Conservation (phyloP, 306 rosid species). For the cucumber (Cucumis sativus) region DNA sequence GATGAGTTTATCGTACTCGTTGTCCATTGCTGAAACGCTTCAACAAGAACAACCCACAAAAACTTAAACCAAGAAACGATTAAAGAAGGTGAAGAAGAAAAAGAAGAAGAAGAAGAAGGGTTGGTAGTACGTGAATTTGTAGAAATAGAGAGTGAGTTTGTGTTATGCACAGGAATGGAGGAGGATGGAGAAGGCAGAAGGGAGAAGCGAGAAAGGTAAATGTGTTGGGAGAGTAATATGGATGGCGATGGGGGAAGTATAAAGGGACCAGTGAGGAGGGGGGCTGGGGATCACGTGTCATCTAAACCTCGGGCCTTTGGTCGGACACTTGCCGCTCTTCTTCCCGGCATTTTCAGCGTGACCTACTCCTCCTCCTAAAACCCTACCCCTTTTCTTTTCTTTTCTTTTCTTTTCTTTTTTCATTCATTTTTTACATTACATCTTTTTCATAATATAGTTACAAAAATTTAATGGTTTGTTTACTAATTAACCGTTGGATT, state of each 20-base stretch:
- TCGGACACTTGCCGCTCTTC: slow-evolving; percentile 13
- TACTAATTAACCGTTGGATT: background rate
- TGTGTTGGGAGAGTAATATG: background rate
- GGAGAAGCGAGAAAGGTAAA: too few species aligned
- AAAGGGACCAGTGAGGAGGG: background rate
- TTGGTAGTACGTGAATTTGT: background rate
- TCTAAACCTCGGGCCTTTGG: slow-evolving; percentile 3
- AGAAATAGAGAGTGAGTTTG: background rate
- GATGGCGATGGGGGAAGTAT: background rate
- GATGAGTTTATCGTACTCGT: slow-evolving; percentile 45
- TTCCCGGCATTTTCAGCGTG: slow-evolving; percentile 17
- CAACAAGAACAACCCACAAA: background rate
- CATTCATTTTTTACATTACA: too few species aligned
- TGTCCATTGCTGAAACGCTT: slow-evolving; percentile 18
- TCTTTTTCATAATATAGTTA: too few species aligned
- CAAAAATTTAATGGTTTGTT: background rate
- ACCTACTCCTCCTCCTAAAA: background rate
- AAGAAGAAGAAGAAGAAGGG: background rate
- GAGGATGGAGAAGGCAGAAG: background rate
- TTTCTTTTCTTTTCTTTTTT: background rate
- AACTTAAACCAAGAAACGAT: background rate
- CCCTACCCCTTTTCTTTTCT: background rate
- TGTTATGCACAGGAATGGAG: background rate
- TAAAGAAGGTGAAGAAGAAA: background rate
- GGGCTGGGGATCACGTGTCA: slow-evolving; percentile 12